Conservation (phyloP, 371 early-diverging fungal species). For the Mortierella sp. region DNA sequence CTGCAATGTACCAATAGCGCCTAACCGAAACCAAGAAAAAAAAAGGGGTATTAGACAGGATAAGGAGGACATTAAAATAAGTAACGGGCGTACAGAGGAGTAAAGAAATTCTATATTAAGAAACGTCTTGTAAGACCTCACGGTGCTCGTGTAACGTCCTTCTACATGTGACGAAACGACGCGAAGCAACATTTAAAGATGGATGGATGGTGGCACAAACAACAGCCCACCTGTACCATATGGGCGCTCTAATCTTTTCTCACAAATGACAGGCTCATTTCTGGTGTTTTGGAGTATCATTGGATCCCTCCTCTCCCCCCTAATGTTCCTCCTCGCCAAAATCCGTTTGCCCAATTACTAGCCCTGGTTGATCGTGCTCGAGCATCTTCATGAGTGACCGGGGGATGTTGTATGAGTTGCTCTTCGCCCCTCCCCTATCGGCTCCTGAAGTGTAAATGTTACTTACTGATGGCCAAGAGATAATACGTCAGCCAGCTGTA, state of each 20-base stretch:
- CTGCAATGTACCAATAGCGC: constrained; percentile 25
- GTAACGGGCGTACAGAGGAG: no score
- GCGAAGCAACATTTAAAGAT: no score
- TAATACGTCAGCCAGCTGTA: constrained; percentile 44
- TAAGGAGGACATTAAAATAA: not conserved
- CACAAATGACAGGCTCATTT: not conserved
- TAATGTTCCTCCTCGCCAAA: no score
- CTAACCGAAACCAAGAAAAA: constrained; percentile 1
- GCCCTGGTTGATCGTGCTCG: no score
- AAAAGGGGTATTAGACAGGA: not conserved
- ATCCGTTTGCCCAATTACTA: no score
- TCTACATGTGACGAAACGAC: not conserved
- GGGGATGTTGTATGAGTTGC: no score
- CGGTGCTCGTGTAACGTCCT: not conserved
- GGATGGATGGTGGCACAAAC: no score
- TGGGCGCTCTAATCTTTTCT: no score
- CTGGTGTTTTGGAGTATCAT: constrained; percentile 14
- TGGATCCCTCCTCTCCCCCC: no score
- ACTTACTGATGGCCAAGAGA: constrained; percentile 38
- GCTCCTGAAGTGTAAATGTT: not conserved
- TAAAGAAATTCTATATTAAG: constrained; percentile 7
- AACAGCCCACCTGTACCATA: no score
- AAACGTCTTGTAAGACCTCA: not conserved
- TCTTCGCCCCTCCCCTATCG: not conserved
- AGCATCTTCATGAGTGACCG: no score